Conservation (phyloP, 768 basidiomycete species). For the Auriscalpium orientale region DNA sequence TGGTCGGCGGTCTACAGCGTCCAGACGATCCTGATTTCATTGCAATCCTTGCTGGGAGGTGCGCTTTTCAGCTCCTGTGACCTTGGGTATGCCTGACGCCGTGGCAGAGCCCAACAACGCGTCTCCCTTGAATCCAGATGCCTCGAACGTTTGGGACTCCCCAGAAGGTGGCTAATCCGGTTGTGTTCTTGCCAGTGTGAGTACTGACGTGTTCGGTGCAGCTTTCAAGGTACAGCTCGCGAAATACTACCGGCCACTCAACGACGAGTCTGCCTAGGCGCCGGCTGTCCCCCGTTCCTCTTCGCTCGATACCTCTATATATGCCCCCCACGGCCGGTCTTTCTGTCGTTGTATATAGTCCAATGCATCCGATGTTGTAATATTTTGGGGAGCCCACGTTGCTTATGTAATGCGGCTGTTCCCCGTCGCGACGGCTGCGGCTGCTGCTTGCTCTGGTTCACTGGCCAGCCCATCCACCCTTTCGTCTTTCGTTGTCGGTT, state of each 20-base stretch:
- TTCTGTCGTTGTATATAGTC: too few relatives aligned
- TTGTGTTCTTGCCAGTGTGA: not conserved
- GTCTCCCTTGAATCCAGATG: conserved; percentile 83
- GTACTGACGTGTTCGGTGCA: conserved; percentile 21
- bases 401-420: too few relatives aligned
- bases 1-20: conserved; percentile 94
- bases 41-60: conserved; percentile 88
- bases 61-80: conserved; percentile 15
- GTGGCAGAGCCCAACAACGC: conserved; percentile 83
- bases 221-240: conserved; percentile 68
- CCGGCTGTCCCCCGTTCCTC: too few relatives aligned
- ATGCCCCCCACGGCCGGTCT: too few relatives aligned
- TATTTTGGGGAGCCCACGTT: not conserved
- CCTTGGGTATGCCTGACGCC: not conserved
- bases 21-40: conserved; percentile 78
- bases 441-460: too few relatives aligned
- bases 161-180: conserved; percentile 43
- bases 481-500: not conserved
- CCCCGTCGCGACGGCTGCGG: too few relatives aligned
- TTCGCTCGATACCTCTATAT: too few relatives aligned
- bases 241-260: conserved; percentile 59
- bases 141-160: conserved; percentile 71
- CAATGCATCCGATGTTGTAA: too few relatives aligned
- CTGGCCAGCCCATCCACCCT: too few relatives aligned
- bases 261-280: conserved; percentile 19